Conservation (phyloP, 2,329 filamentous ascomycete genomes). For the Lachnellula occidentalis region DNA sequence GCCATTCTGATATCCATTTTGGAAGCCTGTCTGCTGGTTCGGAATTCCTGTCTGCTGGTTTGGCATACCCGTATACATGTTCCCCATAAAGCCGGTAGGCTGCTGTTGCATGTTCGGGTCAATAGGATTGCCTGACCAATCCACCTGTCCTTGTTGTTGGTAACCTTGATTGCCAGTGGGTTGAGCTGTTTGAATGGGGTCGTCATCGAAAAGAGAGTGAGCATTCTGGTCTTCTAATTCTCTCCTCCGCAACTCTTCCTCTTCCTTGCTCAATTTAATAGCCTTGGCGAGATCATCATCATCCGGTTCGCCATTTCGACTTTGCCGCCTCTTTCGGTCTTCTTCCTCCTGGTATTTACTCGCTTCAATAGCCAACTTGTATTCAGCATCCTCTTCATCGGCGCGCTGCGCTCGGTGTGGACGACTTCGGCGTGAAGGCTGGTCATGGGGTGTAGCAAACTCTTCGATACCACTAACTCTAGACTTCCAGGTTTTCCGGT, state of each 20-base stretch:
- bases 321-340: conserved; percentile 68
- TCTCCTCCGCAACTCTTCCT: conserved; percentile 82
- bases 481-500: conserved; percentile 94
- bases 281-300: conserved; percentile 93
- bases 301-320: conserved; percentile 47
- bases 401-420: conserved; percentile 45
- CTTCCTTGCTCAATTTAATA: conserved; percentile 88
- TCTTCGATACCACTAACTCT: conserved; percentile 92
- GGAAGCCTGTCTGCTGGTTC: no score
- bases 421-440: conserved; percentile 40
- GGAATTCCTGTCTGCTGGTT: conserved; percentile 53
- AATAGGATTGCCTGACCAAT: conserved; percentile 95
- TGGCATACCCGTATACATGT: conserved; percentile 49
- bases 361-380: conserved; percentile 83
- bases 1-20: conserved; percentile 64
- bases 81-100: conserved; percentile 65
- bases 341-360: conserved; percentile 95
- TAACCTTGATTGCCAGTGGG: conserved; percentile 95
- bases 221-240: conserved; percentile 85
- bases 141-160: conserved; percentile 91
- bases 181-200: conserved; percentile 50
- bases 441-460: conserved; percentile 46
- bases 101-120: conserved; percentile 74
- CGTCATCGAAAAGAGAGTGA: conserved; percentile 82
- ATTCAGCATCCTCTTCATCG: conserved; percentile 87